These are phyloP conservation scores for Colletotrichum sp. DNA, from an alignment of 2,329 filamentous ascomycete genomes.

Conservation along the genomic window DNA sequence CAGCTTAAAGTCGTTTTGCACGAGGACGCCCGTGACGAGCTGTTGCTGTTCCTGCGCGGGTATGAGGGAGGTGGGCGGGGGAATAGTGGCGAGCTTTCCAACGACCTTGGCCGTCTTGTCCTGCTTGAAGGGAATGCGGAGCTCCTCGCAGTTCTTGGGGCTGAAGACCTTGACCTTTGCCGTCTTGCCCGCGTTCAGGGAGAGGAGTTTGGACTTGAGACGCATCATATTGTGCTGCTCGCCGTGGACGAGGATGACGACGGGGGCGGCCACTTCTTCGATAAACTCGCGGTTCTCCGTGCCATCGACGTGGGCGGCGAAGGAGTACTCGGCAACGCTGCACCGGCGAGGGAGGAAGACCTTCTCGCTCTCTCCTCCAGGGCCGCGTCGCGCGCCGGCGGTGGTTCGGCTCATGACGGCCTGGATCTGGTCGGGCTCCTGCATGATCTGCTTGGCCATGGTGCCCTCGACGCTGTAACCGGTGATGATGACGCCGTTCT, in stretches of 20 bases:
- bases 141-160: conserved; percentile 92
- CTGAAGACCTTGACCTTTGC: conserved; percentile 91
- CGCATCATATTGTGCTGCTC: conserved; percentile 99
- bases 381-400: conserved; percentile 65
- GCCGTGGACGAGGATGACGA: conserved; percentile 96
- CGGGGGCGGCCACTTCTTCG: conserved; percentile 87
- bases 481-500: conserved; percentile 98
- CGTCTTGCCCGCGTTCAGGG: conserved; percentile 82
- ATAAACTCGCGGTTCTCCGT: conserved; percentile 97
- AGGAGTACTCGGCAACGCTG: conserved; percentile 92
- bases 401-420: conserved; percentile 84
- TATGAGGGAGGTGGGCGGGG: conserved; percentile 60
- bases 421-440: conserved; percentile 92
- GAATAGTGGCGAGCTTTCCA: conserved; percentile 84
- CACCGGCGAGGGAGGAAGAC: conserved; percentile 91
- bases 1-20: conserved; percentile 98
- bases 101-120: conserved; percentile 98
- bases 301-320: conserved; percentile 95
- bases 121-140: conserved; percentile 92
- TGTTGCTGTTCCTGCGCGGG: conserved; percentile 37
- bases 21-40: conserved; percentile 86
- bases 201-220: conserved; percentile 90
- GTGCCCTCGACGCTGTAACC: conserved; percentile 98
- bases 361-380: conserved; percentile 77
- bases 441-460: conserved; percentile 95